phyloP scores from a whole-genome alignment of 228 moss, liverwort and hornwort species.

The Sphagnum magellanicum region DNA sequence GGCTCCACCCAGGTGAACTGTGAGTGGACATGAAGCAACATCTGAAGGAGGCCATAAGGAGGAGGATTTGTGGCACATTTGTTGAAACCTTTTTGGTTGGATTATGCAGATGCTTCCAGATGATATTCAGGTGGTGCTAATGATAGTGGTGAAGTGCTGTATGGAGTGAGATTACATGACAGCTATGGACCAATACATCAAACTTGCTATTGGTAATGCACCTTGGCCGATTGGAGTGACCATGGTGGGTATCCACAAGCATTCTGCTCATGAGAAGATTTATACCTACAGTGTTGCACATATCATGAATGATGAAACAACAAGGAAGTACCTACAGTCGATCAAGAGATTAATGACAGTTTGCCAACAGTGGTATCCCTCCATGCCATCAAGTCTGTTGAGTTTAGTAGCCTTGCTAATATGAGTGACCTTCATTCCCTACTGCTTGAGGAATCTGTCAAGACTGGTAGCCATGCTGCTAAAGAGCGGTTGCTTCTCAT shows the following conservation, averaged over 20 bases:
- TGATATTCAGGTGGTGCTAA: slow-evolving; percentile 84
- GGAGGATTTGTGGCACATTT: too few species aligned
- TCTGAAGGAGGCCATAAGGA: too few species aligned
- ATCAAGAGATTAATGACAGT: slow-evolving; percentile 98
- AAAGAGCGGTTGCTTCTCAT: slow-evolving; percentile 80
- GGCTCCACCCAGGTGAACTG: too few species aligned
- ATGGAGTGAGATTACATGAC: slow-evolving; percentile 94
- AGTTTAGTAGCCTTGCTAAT: slow-evolving; percentile 97
- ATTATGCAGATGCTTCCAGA: slow-evolving; percentile 85
- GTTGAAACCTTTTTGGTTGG: too few species aligned
- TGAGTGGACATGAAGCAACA: too few species aligned
- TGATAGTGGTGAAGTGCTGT: slow-evolving; percentile 93
- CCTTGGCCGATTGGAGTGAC: slow-evolving; percentile 99
- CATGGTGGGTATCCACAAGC: slow-evolving; percentile 99
- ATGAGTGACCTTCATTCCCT: slow-evolving; percentile 93
- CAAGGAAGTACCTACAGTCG: slow-evolving; percentile 93
- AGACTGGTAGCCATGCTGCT: slow-evolving; percentile 55
- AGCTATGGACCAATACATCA: slow-evolving; percentile 99
- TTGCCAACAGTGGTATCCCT: slow-evolving; percentile 92
- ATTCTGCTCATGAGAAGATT: slow-evolving; percentile 98
- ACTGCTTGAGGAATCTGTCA: slow-evolving; percentile 58
- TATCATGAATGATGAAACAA: slow-evolving; percentile 99
- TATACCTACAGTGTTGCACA: slow-evolving; percentile 99
- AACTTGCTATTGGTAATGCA: slow-evolving; percentile 93
- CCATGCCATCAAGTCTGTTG: slow-evolving; percentile 97